Percentiles rank a stretch among this genome's conserved stretches.
These are phyloP conservation scores for Rhizoclosmatium globosum DNA, from an alignment of 192 early-diverging fungal species.

Conservation along the genomic window DNA sequence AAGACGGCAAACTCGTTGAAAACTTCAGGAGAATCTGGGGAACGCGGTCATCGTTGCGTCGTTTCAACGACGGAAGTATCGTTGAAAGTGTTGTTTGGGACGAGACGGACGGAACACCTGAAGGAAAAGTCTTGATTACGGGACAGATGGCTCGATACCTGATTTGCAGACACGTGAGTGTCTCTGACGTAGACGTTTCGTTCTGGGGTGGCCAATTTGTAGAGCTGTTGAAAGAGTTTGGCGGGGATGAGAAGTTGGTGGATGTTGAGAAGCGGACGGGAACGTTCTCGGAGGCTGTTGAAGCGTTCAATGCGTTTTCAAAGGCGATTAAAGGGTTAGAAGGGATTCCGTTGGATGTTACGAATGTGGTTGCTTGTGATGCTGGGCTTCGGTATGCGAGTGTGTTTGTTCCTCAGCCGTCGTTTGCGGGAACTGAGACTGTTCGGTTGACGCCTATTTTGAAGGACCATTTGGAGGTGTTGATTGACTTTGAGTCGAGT, in stretches of 20 bases:
- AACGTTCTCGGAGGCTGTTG: constrained; percentile 73
- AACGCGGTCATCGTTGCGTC: constrained; percentile 83
- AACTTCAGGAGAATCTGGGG: constrained; percentile 90
- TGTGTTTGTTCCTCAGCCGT: constrained; percentile 79
- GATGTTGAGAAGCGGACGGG: constrained; percentile 1
- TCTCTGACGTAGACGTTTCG: constrained; percentile 41
- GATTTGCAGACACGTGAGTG: constrained; percentile 77
- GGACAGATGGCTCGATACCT: constrained; percentile 82
- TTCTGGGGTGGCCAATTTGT: constrained; percentile 78
- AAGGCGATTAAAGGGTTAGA: constrained; percentile 70
- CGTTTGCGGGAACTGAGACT: background rate
- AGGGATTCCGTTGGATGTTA: constrained; percentile 72
- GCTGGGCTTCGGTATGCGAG: constrained; percentile 76
- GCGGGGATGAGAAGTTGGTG: constrained; percentile 24
- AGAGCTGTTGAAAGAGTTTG: constrained; percentile 63
- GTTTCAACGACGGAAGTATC: constrained; percentile 95
- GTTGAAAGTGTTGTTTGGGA: constrained; percentile 87
- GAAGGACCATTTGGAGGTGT: constrained; percentile 64
- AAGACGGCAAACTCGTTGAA: constrained; percentile 65
- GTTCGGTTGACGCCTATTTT: constrained; percentile 33
- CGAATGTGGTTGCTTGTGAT: constrained; percentile 63
- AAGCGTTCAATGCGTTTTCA: constrained; percentile 71
- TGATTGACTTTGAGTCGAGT: constrained; percentile 85
- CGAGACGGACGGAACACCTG: constrained; percentile 56
- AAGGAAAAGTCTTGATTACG: constrained; percentile 76